A percentile compares a stretch with the other conserved stretches of the same genome.
Conservation (phyloP, 352 stramenopile genomes). For the Globisporangium irregulare region DNA sequence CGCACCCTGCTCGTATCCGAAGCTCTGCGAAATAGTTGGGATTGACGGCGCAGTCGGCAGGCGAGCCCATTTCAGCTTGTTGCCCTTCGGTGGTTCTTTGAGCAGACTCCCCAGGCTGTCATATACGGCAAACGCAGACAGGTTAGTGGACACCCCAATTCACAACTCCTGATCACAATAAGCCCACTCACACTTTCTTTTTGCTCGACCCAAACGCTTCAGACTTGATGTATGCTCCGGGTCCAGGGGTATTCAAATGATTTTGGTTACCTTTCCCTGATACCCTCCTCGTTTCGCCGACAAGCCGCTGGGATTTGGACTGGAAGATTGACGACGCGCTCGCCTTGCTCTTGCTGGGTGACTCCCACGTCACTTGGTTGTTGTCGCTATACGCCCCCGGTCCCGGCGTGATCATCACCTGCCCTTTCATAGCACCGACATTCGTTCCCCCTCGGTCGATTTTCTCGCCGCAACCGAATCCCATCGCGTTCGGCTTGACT, state of each 20-base stretch:
- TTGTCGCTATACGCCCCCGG: conserved; percentile 43
- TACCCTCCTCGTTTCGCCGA: conserved; percentile 4
- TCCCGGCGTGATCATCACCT: conserved; percentile 49
- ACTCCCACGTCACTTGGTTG: conserved; percentile 55
- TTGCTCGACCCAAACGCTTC: conserved; percentile 45
- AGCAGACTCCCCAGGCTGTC: conserved; percentile 28
- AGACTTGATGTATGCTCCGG: conserved; percentile 51
- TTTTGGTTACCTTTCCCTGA: conserved; percentile 24
- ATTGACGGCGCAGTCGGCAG: conserved; percentile 75
- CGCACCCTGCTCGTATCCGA: conserved; percentile 70
- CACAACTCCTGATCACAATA: background rate
- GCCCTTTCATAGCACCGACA: conserved; percentile 18
- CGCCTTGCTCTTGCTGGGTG: conserved; percentile 47
- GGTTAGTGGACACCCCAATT: background rate
- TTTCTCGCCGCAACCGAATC: conserved; percentile 56
- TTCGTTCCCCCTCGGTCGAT: conserved; percentile 37
- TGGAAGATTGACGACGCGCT: conserved; percentile 36
- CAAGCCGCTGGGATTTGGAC: conserved; percentile 51
- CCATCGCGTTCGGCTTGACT: conserved; percentile 50
- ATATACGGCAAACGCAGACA: conserved; percentile 18
- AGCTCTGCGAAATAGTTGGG: conserved; percentile 67
- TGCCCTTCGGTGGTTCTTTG: conserved; percentile 29
- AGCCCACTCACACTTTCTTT: conserved; percentile 23
- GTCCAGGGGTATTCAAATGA: conserved; percentile 44
- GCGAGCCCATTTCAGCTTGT: conserved; percentile 64